Evolutionary conservation across 768 basidiomycete species (phyloP).

Genomic region (Pleurotus tuber-regium): DNA sequence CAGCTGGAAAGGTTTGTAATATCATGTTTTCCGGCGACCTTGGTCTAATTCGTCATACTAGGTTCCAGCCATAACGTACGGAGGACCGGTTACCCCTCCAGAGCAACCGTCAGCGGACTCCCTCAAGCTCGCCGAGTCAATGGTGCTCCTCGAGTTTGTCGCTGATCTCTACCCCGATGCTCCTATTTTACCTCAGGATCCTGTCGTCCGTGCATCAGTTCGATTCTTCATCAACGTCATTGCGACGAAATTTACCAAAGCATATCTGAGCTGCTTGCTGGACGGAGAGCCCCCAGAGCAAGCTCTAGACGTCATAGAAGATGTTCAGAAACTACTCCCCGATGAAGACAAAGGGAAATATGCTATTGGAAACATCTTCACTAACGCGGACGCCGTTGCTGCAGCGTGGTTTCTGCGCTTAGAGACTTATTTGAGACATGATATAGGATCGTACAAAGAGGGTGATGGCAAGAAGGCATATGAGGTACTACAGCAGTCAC

Average conservation of each 20-base stretch:
- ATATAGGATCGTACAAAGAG: neutral
- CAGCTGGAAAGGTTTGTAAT: neutral
- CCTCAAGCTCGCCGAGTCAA: neutral
- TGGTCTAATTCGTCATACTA: neutral
- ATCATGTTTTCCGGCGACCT: neutral
- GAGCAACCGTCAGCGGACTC: neutral
- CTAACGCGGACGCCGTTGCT: neutral
- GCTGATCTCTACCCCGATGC: neutral
- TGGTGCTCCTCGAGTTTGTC: neutral
- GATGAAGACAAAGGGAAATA: neutral
- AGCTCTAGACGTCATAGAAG: neutral
- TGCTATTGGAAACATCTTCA: neutral
- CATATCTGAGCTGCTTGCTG: neutral
- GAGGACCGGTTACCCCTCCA: neutral
- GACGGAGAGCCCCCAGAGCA: neutral
- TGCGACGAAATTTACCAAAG: neutral
- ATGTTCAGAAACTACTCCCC: neutral
- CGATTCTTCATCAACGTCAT: neutral
- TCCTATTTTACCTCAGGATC: neutral
- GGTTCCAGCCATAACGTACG: constrained; percentile 3
- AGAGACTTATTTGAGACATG: neutral
- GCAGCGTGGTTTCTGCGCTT: neutral
- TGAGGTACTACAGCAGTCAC: neutral
- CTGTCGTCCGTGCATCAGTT: neutral
- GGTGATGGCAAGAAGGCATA: neutral